Base-by-base conservation (phyloP, 83 land plant species). In the Thuja plicata region DNA sequence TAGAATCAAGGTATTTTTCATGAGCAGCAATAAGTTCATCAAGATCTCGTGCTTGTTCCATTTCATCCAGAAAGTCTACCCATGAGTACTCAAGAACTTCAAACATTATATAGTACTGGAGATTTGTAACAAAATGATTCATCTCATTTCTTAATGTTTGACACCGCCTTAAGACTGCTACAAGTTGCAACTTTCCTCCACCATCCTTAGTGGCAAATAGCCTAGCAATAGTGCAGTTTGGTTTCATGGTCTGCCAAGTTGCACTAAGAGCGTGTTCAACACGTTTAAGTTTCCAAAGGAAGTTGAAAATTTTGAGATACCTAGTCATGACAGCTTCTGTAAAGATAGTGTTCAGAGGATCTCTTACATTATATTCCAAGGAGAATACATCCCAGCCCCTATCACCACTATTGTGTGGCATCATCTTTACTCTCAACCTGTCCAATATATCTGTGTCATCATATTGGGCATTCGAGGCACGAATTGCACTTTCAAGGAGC, bases 331-430 rank as follows among this genome's bases (percentile, higher is more conserved):
- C 98, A 52, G 96, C 94, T 77, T 96, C 99, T 9, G 98, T 97
- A 88, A 99, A 99, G 21, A 99, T 92, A 35, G 99, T 96, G 73
- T 99, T 95, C 35, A 99, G 89, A 16, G 99, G 99, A 52, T 94
- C 98, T 24, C 96, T 93, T 54, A 97, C 96, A 90, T 92, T 94
- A 86, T 99, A 99, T 89, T 99, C 97, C 79, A 99, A 91, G 0
- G 99, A 99, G 89, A 99, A 99, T 1, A 99, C 99, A 94, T 99
- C 99, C 99, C 99, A 99, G 8, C 99, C 99, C 83, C 99, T 93
- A 88, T 99, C 98, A 15, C 99, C 99, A 74, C 92, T 94, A 78
- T 90, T 91, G 91, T 96, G 97, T 7, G 99, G 97, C 99, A 99
- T 97, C 99, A 99, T 94, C 89, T 96, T 98, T 32, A 99, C 98